Evolutionary conservation across 2,329 filamentous ascomycete genomes (phyloP).

Genomic region (Ophiostoma montium): DNA sequence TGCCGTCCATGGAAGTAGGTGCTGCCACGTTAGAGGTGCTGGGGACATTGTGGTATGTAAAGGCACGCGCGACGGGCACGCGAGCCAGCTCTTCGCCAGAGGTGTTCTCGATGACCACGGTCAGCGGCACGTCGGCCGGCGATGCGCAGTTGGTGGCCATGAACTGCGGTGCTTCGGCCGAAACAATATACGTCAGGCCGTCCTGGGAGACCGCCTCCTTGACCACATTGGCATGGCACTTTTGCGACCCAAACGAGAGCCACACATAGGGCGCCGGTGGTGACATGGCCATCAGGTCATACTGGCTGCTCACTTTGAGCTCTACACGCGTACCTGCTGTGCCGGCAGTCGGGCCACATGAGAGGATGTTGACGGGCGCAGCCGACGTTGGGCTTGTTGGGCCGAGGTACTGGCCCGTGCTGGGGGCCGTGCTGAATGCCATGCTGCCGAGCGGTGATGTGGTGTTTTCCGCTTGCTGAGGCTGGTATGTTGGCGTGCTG

Average conservation of each 20-base stretch:
- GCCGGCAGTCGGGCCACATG: conserved; percentile 56
- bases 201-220: conserved; percentile 39
- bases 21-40: conserved; percentile 16
- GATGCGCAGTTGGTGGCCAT: conserved; percentile 34
- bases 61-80: conserved; percentile 29
- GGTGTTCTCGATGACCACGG: conserved; percentile 37
- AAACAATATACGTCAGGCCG: conserved; percentile 49
- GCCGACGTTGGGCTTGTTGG: conserved; percentile 4
- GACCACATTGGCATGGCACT: conserved; percentile 51
- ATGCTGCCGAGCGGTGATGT: conserved; percentile 38
- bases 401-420: conserved; percentile 50
- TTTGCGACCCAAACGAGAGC: conserved; percentile 66
- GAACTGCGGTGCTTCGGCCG: conserved; percentile 53
- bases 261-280: conserved; percentile 42
- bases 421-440: conserved; percentile 45
- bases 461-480: conserved; percentile 36
- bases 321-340: conserved; percentile 54
- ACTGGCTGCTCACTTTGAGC: conserved; percentile 60
- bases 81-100: conserved; percentile 39
- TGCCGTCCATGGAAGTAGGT: conserved; percentile 12
- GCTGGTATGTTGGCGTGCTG: conserved; percentile 30
- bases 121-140: conserved; percentile 37
- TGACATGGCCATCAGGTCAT: conserved; percentile 51
- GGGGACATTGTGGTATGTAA: conserved; percentile 26
- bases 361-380: conserved; percentile 36